A percentile compares a stretch with the other conserved stretches of the same genome.
Conservation (phyloP, 768 basidiomycete genomes). For the Nidula microcarpa region DNA sequence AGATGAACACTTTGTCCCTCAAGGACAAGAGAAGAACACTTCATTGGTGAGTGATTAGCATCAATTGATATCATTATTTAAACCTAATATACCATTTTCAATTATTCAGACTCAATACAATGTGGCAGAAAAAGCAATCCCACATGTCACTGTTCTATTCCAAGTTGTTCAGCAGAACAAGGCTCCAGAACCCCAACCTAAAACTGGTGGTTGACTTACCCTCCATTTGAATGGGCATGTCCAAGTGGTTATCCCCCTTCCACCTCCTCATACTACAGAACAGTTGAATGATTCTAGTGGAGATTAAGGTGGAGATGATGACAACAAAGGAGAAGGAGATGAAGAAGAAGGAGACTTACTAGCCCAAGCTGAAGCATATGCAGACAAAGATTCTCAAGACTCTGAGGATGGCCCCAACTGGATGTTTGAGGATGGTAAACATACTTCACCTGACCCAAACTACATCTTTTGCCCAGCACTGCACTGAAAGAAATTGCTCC, state of each 20-base stretch:
- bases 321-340: no score
- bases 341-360: background rate
- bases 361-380: background rate
- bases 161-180: slow-evolving; percentile 7
- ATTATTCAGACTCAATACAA: background rate
- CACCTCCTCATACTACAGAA: background rate
- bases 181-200: background rate
- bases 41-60: slow-evolving; percentile 2
- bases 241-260: background rate
- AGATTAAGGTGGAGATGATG: no score
- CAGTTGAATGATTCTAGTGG: background rate
- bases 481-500: slow-evolving; percentile 18
- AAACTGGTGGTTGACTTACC: background rate
- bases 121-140: slow-evolving; percentile 7
- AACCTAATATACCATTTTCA: background rate
- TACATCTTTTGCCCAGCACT: slow-evolving; percentile 25
- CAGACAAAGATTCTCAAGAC: slow-evolving; percentile 9
- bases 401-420: slow-evolving; percentile 21
- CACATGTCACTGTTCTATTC: slow-evolving; percentile 5
- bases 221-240: background rate
- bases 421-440: slow-evolving; percentile 21
- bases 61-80: background rate
- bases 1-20: slow-evolving; percentile 18
- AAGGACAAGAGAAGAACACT: slow-evolving; percentile 12
- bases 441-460: slow-evolving; percentile 3